These are phyloP conservation scores for Inga oerstediana DNA, from an alignment of 306 rosid genomes.

Conservation along the genomic window DNA sequence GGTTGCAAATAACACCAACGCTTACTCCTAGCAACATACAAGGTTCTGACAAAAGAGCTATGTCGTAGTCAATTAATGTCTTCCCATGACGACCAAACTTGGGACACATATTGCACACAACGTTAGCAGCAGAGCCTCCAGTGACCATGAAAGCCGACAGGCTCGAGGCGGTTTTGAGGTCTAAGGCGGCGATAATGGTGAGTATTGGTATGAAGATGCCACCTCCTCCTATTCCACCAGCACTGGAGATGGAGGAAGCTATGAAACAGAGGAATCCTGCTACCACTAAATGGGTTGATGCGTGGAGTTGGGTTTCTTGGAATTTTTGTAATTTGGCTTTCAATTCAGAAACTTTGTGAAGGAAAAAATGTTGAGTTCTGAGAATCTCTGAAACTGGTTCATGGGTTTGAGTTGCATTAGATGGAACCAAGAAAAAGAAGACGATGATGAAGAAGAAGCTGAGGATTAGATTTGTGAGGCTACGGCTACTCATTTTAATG, in stretches of 20 bases:
- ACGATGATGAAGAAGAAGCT: conserved; percentile 24
- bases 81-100: conserved; percentile 42
- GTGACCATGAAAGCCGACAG: conserved; percentile 94
- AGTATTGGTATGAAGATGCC: conserved; percentile 81
- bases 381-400: conserved; percentile 44
- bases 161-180: conserved; percentile 83
- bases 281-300: conserved; percentile 38
- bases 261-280: conserved; percentile 54
- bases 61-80: conserved; percentile 65
- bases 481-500: conserved; percentile 41
- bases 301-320: conserved; percentile 38
- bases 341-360: conserved; percentile 41
- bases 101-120: conserved; percentile 51
- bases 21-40: conserved; percentile 86
- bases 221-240: conserved; percentile 89
- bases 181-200: conserved; percentile 63
- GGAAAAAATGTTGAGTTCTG: conserved; percentile 24
- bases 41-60: conserved; percentile 79
- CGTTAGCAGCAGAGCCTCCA: conserved; percentile 86
- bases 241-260: conserved; percentile 64
- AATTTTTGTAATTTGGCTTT: conserved; percentile 6
- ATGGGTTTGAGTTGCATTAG: conserved; percentile 57
- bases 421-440: conserved; percentile 26
- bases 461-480: conserved; percentile 35
- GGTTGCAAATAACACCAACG: conserved; percentile 81